A percentile compares a stretch with the other conserved stretches of the same genome.
Evolutionary conservation across 2,329 filamentous ascomycete genomes (phyloP).

Genomic region (Hypoxylon sp.): DNA sequence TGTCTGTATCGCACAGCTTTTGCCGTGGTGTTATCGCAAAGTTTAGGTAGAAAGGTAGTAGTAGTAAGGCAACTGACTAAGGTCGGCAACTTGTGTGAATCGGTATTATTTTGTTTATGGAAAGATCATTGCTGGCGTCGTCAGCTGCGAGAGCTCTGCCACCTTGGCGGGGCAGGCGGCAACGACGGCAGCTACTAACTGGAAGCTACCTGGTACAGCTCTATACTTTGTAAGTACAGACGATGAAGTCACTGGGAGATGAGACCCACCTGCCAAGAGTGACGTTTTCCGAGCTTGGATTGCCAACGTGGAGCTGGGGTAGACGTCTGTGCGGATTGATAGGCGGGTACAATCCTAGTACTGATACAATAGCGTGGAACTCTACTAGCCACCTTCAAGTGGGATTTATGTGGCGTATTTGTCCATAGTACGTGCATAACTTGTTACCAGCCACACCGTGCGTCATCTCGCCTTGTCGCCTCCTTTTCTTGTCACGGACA

Average conservation of each 20-base stretch:
- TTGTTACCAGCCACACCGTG: constrained; percentile 48
- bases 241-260: constrained; percentile 37
- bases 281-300: constrained; percentile 9
- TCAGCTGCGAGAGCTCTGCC: constrained; percentile 48
- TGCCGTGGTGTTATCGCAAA: neutral
- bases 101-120: constrained; percentile 21
- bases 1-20: constrained; percentile 1
- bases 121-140: constrained; percentile 43
- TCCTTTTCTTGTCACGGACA: constrained; percentile 43
- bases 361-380: constrained; percentile 17
- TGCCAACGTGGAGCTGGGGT: constrained; percentile 25
- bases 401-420: constrained; percentile 7
- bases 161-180: constrained; percentile 43
- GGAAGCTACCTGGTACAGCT: constrained; percentile 27
- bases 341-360: constrained; percentile 29
- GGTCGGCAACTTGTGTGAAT: constrained; percentile 12
- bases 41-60: constrained; percentile 8
- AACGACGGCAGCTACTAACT: constrained; percentile 29
- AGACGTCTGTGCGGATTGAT: constrained; percentile 10
- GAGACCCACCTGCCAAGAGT: constrained; percentile 23
- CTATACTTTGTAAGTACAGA: constrained; percentile 27
- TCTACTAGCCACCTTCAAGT: constrained; percentile 4
- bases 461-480: constrained; percentile 47
- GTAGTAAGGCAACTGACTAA: constrained; percentile 25
- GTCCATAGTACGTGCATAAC: neutral